These are phyloP conservation scores for Prunella vulgaris DNA, from an alignment of 257 asterid species.

Conservation along the genomic window DNA sequence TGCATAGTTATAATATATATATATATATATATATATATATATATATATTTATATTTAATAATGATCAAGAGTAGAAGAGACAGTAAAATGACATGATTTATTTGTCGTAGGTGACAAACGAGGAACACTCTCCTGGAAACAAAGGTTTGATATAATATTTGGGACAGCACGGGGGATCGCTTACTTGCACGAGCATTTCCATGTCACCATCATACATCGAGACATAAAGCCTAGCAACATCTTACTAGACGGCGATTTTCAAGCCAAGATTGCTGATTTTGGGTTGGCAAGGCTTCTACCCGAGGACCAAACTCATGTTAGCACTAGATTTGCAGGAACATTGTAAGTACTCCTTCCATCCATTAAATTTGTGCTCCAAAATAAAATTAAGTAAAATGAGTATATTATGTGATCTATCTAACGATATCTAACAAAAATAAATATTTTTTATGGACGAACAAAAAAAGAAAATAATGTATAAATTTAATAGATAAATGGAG, in stretches of 20 bases:
- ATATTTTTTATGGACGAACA: no score
- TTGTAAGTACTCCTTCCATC: no score
- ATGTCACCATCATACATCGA: constrained; percentile 71
- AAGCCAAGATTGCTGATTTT: constrained; percentile 72
- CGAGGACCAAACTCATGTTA: constrained; percentile 66
- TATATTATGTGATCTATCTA: no score
- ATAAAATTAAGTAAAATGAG: no score
- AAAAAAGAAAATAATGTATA: no score
- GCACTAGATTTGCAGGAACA: constrained; percentile 89
- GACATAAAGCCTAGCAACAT: constrained; percentile 78
- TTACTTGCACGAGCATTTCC: constrained; percentile 79
- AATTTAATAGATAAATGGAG: no score
- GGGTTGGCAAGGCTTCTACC: constrained; percentile 82
- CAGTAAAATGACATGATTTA: not conserved
- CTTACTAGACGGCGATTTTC: constrained; percentile 55
- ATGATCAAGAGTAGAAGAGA: no score
- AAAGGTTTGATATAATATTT: constrained; percentile 59
- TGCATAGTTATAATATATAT: no score
- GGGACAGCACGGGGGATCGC: constrained; percentile 86
- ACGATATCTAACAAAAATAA: no score
- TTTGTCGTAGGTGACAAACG: constrained; percentile 45
- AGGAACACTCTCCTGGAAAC: constrained; percentile 76
- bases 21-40: no score
- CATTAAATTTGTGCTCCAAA: no score
- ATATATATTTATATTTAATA: no score